These are phyloP conservation scores for Pseudonectria buxi DNA, from an alignment of 2,329 filamentous ascomycete genomes.

Conservation along the genomic window DNA sequence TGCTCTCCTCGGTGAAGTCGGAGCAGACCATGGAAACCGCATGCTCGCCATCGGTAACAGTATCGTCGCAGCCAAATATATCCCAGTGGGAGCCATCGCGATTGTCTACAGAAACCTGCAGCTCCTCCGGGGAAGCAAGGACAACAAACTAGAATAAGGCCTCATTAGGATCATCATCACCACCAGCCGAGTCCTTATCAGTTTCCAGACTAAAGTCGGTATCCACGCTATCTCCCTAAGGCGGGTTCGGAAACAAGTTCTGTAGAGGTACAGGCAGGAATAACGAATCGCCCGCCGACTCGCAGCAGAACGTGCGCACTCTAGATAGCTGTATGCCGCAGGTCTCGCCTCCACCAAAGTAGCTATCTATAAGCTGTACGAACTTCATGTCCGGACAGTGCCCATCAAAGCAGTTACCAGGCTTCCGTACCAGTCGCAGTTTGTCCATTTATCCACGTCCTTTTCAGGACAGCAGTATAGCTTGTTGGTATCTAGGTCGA, in stretches of 20 bases:
- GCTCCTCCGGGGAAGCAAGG: constrained; percentile 25
- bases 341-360: constrained; percentile 10
- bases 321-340: constrained; percentile 18
- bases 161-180: constrained; percentile 21
- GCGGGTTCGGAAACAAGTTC: constrained; percentile 29
- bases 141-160: constrained; percentile 27
- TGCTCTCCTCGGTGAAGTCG: constrained; percentile 25
- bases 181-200: constrained; percentile 20
- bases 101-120: constrained; percentile 30
- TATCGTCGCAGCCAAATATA: constrained; percentile 30
- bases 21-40: constrained; percentile 33
- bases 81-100: constrained; percentile 40
- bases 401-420: constrained; percentile 27
- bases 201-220: constrained; percentile 23
- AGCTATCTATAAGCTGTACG: constrained; percentile 24
- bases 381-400: constrained; percentile 21
- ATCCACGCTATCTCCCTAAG: constrained; percentile 22
- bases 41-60: constrained; percentile 21
- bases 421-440: constrained; percentile 31
- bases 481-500: constrained; percentile 14
- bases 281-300: constrained; percentile 19
- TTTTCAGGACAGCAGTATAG: constrained; percentile 24
- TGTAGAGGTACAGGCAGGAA: constrained; percentile 32
- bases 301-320: constrained; percentile 27
- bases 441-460: constrained; percentile 21